Conservation (phyloP, 139 green algal species). For the Chlamydomonas incerta region DNA sequence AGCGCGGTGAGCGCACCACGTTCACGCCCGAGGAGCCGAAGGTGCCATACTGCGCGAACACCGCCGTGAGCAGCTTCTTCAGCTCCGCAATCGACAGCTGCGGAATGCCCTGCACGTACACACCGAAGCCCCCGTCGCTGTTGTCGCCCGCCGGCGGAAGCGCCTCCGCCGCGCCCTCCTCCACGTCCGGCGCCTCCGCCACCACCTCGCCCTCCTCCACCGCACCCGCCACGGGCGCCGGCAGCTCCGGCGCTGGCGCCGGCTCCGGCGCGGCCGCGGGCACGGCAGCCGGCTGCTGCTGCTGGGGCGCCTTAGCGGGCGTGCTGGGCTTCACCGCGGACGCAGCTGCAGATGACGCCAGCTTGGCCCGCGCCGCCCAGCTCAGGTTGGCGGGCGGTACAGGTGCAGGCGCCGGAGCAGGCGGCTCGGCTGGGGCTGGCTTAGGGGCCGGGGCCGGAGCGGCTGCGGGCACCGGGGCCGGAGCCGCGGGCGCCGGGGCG, state of each 20-base stretch:
- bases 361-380: slow-evolving; percentile 48
- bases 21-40: slow-evolving; percentile 15
- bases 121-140: slow-evolving; percentile 1
- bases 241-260: neutral
- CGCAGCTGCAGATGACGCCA: neutral
- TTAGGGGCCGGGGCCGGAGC: neutral
- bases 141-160: neutral
- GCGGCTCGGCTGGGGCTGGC: neutral
- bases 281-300: neutral
- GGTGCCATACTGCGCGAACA: slow-evolving; percentile 29
- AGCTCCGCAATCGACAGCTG: neutral
- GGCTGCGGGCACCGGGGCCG: neutral
- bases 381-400: slow-evolving; percentile 29
- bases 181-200: neutral
- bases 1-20: slow-evolving; percentile 34
- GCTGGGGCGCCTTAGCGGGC: neutral
- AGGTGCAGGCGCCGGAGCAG: neutral
- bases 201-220: neutral
- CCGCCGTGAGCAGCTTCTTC: neutral
- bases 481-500: neutral
- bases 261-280: neutral
- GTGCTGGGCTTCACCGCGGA: neutral
- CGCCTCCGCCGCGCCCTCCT: neutral
- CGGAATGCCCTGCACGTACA: slow-evolving; percentile 35
- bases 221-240: neutral